A percentile compares a stretch with the other conserved stretches of the same genome.
These are phyloP conservation scores for Paecilomyces niveus DNA, from an alignment of 2,329 filamentous ascomycete genomes.

Conservation along the genomic window DNA sequence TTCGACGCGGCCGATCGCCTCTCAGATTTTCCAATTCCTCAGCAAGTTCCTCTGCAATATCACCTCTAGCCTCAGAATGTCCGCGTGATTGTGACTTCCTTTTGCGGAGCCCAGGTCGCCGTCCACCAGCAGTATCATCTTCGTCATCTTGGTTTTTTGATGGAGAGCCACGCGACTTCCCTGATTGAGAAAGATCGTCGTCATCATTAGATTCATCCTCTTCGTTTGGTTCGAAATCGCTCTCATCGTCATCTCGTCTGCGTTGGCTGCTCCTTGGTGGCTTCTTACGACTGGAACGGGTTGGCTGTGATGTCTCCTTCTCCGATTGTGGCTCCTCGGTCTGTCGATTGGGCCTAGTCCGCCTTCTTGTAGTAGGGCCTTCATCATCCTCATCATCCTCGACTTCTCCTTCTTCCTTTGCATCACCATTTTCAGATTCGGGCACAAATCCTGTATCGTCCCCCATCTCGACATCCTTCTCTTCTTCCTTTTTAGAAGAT, in stretches of 20 bases:
- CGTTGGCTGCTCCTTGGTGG: conserved; percentile 36
- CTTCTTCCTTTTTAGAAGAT: conserved; percentile 12
- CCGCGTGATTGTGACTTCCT: conserved; percentile 40
- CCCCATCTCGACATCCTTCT: conserved; percentile 27
- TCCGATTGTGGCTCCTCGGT: conserved; percentile 23
- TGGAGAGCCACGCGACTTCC: conserved; percentile 38
- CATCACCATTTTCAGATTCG: conserved; percentile 34
- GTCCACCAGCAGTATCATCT: conserved; percentile 40
- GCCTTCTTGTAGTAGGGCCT: conserved; percentile 42
- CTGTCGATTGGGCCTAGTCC: conserved; percentile 19
- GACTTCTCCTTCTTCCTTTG: conserved; percentile 27
- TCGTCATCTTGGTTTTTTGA: conserved; percentile 40
- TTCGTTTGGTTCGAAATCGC: conserved; percentile 56
- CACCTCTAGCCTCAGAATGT: conserved; percentile 39
- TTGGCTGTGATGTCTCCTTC: conserved; percentile 19
- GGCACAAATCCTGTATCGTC: conserved; percentile 30
- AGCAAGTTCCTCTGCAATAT: conserved; percentile 50
- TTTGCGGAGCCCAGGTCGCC: conserved; percentile 47
- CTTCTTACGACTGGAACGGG: conserved; percentile 34
- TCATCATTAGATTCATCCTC: conserved; percentile 48
- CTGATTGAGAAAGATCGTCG: conserved; percentile 48
- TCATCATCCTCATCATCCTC: conserved; percentile 55
- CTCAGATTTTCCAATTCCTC: conserved; percentile 51
- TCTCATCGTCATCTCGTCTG: conserved; percentile 48
- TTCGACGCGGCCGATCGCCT: conserved; percentile 35